phyloP scores from a whole-genome alignment of 805 yeast species.

The Zygoascus bituminiphila region DNA sequence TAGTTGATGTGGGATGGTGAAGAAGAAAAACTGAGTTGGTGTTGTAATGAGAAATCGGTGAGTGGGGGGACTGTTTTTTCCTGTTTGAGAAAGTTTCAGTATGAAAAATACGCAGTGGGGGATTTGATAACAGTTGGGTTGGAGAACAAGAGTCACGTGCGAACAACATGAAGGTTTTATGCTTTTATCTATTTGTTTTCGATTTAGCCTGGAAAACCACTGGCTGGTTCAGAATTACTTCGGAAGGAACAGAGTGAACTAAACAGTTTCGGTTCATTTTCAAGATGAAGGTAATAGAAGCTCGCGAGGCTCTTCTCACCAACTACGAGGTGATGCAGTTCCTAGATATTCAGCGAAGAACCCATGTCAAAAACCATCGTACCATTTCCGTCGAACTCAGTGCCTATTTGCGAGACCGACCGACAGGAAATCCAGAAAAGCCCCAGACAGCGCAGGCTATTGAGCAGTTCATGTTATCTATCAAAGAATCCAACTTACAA shows the following conservation, averaged over 20 bases:
- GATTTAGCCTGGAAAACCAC: too few species aligned
- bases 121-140: too few species aligned
- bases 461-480: constrained; percentile 34
- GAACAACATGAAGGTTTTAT: too few species aligned
- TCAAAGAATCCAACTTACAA: constrained; percentile 37
- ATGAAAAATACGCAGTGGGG: background rate
- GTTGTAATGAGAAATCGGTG: background rate
- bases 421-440: constrained; percentile 29
- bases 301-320: constrained; percentile 52
- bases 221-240: too few species aligned
- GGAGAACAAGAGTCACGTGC: too few species aligned
- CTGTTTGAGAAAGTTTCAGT: background rate
- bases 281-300: constrained; percentile 36
- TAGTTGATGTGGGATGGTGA: background rate
- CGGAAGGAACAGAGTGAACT: too few species aligned
- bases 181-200: too few species aligned
- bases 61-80: background rate
- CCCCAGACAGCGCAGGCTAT: constrained; percentile 30
- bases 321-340: constrained; percentile 58
- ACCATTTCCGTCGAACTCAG: constrained; percentile 31
- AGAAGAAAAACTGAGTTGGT: constrained; percentile 3
- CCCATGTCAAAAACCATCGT: constrained; percentile 4
- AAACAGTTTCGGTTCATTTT: background rate
- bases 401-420: constrained; percentile 33
- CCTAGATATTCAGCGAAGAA: constrained; percentile 23